Evolutionary conservation across 2,329 filamentous ascomycete species (phyloP), one percentile per base, ranked within the genome.

Genomic region (Fusarium poae): DNA sequence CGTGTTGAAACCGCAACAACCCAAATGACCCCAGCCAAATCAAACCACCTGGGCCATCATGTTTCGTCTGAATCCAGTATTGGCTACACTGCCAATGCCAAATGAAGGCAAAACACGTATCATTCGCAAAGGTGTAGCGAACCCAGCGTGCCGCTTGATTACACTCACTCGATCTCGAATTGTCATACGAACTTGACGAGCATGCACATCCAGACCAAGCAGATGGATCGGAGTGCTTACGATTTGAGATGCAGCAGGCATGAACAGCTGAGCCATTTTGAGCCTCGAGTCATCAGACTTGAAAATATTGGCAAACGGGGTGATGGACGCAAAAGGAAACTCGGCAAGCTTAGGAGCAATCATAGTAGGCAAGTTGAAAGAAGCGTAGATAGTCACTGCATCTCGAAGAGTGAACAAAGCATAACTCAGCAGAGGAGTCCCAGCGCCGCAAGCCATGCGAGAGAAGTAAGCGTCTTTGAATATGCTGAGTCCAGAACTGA

Each of bases 381-480:
- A 74, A 18, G 72, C 72, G 39, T 68, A 74, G 15, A 74, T 63
- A 29, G 72, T 74, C 16, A 74, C 56, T 12, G 72, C 72, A 46
- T 74, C 72, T 8, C 72, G 54, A 4, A 68, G 59, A 7, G 70
- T 65, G 27, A 74, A 74, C 18, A 74, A 39, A 0, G 67, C 62
- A 37, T 74, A 74, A 29, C 70, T 72, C 13, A 72, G 42, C 5
- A 74, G 44, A 7, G 72, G 72, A 1, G 70, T 68, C 3, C 72
- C 52, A 6, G 57, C 57, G 11, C 62, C 57, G 21, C 66, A 70
- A 6, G 63, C 61, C 39, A 62, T 60, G n/a, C 62, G 66, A 0
- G 72, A 67, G 44, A 67, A 73, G 43, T 74, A 68, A 4, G 68
- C 72, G 30, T 74, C 72, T 46, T 74, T 73, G 45, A 70, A 72